Evolutionary conservation across 2,329 filamentous ascomycete genomes (phyloP).

Genomic region (Xylaria sp.): DNA sequence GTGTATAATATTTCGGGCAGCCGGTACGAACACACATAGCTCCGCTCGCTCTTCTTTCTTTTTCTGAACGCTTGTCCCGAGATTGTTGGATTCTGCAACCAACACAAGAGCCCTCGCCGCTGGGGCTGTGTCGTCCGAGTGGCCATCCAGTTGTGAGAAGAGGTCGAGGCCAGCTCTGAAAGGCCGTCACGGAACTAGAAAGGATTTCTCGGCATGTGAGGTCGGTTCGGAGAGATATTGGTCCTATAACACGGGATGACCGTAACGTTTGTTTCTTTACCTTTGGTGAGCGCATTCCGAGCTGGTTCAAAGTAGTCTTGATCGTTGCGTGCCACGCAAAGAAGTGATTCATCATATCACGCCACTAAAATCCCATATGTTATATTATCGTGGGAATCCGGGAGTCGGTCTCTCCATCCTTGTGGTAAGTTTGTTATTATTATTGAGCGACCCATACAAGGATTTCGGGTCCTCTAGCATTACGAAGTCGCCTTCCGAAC

Average conservation of each 20-base stretch:
- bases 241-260: not conserved
- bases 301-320: not conserved
- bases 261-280: not conserved
- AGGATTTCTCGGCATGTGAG: no score
- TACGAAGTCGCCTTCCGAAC: not conserved
- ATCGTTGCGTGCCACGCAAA: not conserved
- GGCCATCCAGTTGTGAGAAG: no score
- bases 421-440: not conserved
- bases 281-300: not conserved
- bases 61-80: no score
- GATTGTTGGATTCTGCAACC: no score
- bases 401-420: not conserved
- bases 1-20: no score
- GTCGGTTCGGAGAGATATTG: not conserved
- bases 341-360: not conserved
- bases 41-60: no score
- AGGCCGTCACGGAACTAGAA: no score
- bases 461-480: not conserved
- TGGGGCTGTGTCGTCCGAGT: no score
- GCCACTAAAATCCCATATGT: not conserved
- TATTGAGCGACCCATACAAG: not conserved
- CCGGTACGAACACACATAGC: no score
- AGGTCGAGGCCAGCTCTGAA: no score
- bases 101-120: no score
- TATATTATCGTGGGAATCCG: not conserved